Conservation (phyloP, 176 grass and related monocot genomes). For the Bonia amplexicaulis region DNA sequence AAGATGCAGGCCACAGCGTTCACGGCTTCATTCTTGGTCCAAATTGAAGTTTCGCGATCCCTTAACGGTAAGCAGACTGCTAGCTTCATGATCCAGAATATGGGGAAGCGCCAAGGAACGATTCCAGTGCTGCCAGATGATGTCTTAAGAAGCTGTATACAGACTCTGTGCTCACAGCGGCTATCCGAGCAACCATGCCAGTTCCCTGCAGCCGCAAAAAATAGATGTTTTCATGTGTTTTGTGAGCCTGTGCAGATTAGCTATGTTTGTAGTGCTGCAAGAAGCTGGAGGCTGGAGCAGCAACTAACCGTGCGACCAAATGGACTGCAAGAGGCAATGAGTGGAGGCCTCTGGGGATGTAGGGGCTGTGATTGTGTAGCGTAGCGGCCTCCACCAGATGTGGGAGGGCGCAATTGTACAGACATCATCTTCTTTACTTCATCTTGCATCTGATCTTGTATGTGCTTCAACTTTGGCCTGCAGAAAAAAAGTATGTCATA, state of each 20-base stretch:
- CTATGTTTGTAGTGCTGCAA: neutral
- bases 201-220: constrained; percentile 38
- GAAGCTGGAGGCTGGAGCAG: neutral
- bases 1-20: neutral
- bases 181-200: constrained; percentile 57
- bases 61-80: neutral
- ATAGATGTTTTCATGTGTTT: neutral
- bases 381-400: constrained; percentile 25
- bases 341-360: constrained; percentile 31
- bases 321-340: constrained; percentile 74
- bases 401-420: constrained; percentile 41
- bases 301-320: constrained; percentile 59
- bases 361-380: constrained; percentile 20
- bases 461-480: constrained; percentile 79
- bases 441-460: constrained; percentile 64
- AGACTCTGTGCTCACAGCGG: constrained; percentile 52
- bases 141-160: constrained; percentile 65
- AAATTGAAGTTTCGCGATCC: neutral
- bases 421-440: constrained; percentile 82
- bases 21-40: neutral
- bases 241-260: neutral
- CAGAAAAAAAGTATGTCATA: neutral
- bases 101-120: constrained; percentile 56
- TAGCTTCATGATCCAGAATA: constrained; percentile 49
- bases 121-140: constrained; percentile 58